Conservation (phyloP, 495 filamentous ascomycete genomes). For the Annulohypoxylon bovei region DNA sequence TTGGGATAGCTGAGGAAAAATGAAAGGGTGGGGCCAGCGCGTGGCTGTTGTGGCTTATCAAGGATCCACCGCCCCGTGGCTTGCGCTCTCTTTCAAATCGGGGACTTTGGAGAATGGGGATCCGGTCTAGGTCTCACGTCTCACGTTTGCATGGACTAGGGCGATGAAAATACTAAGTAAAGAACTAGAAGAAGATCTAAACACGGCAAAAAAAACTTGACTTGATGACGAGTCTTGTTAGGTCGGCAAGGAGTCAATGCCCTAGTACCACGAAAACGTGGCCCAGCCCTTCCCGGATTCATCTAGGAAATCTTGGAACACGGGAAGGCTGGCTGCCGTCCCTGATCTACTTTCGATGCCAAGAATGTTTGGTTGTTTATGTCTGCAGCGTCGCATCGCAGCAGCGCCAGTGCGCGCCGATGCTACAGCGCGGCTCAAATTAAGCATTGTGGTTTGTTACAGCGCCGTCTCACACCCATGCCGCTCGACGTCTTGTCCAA, state of each 20-base stretch:
- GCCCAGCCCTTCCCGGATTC: constrained; percentile 15
- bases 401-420: neutral
- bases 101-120: neutral
- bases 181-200: neutral
- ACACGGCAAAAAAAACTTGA: neutral
- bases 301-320: constrained; percentile 36
- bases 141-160: neutral
- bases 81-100: neutral
- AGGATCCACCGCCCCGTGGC: neutral
- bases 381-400: constrained; percentile 34
- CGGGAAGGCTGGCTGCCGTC: constrained; percentile 33
- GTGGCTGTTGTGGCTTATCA: constrained; percentile 14
- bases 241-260: constrained; percentile 5
- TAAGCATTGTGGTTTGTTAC: constrained; percentile 34
- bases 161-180: neutral
- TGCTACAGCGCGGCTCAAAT: constrained; percentile 35
- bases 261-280: neutral
- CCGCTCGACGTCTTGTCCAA: constrained; percentile 22
- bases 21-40: neutral
- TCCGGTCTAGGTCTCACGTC: constrained; percentile 24
- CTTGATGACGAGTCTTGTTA: constrained; percentile 17
- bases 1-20: neutral
- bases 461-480: constrained; percentile 41
- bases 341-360: constrained; percentile 41
- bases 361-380: constrained; percentile 41